Base-by-base conservation (phyloP, 2,329 filamentous ascomycete species). In the Myotisia sp. region DNA sequence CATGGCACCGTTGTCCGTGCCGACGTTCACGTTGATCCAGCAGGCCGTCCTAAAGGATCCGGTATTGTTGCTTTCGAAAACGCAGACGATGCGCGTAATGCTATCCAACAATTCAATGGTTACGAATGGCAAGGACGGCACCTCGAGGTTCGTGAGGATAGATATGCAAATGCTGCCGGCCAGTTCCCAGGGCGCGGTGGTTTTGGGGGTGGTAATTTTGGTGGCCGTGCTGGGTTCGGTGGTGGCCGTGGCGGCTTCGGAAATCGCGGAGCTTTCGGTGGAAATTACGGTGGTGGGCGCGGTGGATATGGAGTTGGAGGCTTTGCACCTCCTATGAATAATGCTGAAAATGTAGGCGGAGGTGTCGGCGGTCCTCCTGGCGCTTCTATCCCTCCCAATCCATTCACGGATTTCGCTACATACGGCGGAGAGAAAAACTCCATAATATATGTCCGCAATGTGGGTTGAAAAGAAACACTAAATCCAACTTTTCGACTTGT, bases 41-140 rank as follows among this genome's bases (percentile, higher is more conserved):
- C 93, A 51, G 87, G 90, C 43, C 77, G 86, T 44, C 85, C 90
- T 31, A 98, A 95, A 65, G 90, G 90, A 36, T 93, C 90, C 33
- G 90, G 90, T 45, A 92, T 95, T 38, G 90, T 98, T 41, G 85
- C 90, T 26, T 98, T 94, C 55, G 90, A 98, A 57, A 87, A 77
- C 38, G 75, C 85, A 1, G 86, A 95, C 39, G 90, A 98, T 60
- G 87, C 90, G 26, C 83, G 85, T 45, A 93, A 85, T 52, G 90
- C 90, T 14, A 98, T 98, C 45, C 77, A 85, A 52, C 86, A 94
- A 47, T 98, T 95, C 68, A 94, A 95, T 54, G 90, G 90, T 39
- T 95, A 93, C 55, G 90, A 98, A 44, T 98, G 90, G 90, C 87
- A 95, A 58, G 90, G 90, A 7, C 80, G 90, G 38, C 65, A 77